Evolutionary conservation across 805 yeast species (phyloP).

Genomic region (Metschnikowia kofuensis): DNA sequence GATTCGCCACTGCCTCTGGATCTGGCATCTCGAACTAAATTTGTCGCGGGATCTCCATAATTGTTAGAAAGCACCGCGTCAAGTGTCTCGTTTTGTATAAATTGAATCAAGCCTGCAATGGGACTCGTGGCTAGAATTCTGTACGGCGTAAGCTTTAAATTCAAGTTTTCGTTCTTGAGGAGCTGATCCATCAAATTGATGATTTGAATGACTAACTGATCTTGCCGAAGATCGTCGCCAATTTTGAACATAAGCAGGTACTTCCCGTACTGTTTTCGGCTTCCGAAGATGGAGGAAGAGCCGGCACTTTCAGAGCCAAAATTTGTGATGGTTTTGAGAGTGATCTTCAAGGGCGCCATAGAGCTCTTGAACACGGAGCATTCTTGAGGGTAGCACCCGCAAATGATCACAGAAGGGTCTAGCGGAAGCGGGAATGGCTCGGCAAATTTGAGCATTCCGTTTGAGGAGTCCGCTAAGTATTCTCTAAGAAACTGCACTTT

Average conservation of each 20-base stretch:
- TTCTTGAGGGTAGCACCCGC: conserved; percentile 76
- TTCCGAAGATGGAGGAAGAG: conserved; percentile 35
- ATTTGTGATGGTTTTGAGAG: conserved; percentile 56
- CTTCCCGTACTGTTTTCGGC: conserved; percentile 32
- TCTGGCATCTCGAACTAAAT: neutral
- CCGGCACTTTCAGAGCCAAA: conserved; percentile 7
- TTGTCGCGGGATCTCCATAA: conserved; percentile 11
- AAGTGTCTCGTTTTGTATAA: conserved; percentile 88
- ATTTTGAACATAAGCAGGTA: conserved; percentile 90
- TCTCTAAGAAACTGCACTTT: conserved; percentile 68
- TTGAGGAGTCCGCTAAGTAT: conserved; percentile 48
- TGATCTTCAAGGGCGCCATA: conserved; percentile 80
- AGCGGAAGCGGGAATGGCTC: conserved; percentile 71
- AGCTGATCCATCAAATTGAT: conserved; percentile 88
- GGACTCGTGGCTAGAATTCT: conserved; percentile 88
- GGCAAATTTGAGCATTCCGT: conserved; percentile 41
- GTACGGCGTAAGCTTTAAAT: conserved; percentile 83
- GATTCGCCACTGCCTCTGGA: conserved; percentile 7
- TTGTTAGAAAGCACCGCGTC: conserved; percentile 62
- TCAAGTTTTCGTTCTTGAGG: conserved; percentile 84
- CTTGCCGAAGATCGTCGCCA: conserved; percentile 95
- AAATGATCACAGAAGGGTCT: conserved; percentile 72
- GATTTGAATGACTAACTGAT: conserved; percentile 93
- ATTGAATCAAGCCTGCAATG: conserved; percentile 88
- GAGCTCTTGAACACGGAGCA: conserved; percentile 89